Conservation (phyloP, 495 filamentous ascomycete genomes). For the Trichoderma gamsii region DNA sequence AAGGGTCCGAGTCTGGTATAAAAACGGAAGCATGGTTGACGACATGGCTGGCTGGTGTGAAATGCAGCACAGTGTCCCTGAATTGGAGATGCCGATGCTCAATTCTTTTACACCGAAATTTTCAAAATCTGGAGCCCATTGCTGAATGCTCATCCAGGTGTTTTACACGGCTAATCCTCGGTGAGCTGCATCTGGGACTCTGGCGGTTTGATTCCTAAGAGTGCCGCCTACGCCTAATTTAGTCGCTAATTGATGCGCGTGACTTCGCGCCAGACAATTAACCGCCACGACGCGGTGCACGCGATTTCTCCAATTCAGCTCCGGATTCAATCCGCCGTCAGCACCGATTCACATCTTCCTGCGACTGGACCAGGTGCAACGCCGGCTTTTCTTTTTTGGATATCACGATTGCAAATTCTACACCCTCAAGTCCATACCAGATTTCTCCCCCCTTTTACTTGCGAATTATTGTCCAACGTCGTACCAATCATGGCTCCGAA, state of each 20-base stretch:
- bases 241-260: neutral
- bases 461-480: neutral
- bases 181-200: neutral
- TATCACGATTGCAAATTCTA: neutral
- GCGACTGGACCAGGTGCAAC: neutral
- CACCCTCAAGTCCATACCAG: neutral
- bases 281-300: neutral
- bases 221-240: neutral
- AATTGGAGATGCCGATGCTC: neutral
- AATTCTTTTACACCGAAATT: neutral
- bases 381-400: neutral
- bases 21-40: constrained; percentile 38
- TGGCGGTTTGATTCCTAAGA: neutral
- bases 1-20: constrained; percentile 67
- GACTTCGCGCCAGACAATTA: constrained; percentile 13
- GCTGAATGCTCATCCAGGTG: neutral
- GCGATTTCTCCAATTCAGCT: neutral
- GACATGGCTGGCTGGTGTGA: constrained; percentile 24
- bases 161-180: constrained; percentile 8
- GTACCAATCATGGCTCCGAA: constrained; percentile 11
- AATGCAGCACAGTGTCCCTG: neutral
- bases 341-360: neutral
- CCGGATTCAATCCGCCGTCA: neutral
- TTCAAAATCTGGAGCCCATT: neutral
- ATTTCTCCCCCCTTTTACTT: neutral